phyloP scores from a whole-genome alignment of 805 yeast species.

The Zygosaccharomyces lentus region DNA sequence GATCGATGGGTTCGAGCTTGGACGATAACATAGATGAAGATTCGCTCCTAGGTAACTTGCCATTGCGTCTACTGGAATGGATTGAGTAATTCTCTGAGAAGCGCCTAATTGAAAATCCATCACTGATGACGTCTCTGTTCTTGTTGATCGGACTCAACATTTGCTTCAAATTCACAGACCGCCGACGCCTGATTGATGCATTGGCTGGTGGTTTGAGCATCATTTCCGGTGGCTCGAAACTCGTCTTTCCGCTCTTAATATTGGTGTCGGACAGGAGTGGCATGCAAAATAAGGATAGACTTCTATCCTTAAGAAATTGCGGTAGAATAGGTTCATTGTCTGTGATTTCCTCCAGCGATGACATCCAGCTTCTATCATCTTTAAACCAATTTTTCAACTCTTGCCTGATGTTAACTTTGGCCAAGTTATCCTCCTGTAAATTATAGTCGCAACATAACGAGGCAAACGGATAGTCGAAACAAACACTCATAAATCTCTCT shows the following conservation, averaged over 20 bases:
- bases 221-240: constrained; percentile 2
- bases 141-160: constrained; percentile 8
- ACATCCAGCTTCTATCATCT: constrained; percentile 11
- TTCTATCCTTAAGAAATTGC: constrained; percentile 16
- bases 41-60: background rate
- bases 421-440: constrained; percentile 23
- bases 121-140: constrained; percentile 6
- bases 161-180: constrained; percentile 12
- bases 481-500: constrained; percentile 21
- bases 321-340: constrained; percentile 5
- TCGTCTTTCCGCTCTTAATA: constrained; percentile 3
- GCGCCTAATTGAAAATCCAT: constrained; percentile 1
- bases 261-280: constrained; percentile 15
- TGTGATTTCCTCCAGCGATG: background rate
- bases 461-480: constrained; percentile 22
- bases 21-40: constrained; percentile 1
- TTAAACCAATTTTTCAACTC: constrained; percentile 6
- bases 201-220: constrained; percentile 1
- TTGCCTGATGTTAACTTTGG: constrained; percentile 15
- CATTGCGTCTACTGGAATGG: constrained; percentile 5
- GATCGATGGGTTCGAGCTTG: constrained; percentile 2
- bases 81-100: constrained; percentile 6
- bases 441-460: background rate
- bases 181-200: constrained; percentile 5
- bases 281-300: constrained; percentile 15